Evolutionary conservation across 108 stramenopile genomes (phyloP), one percentile per base, ranked within the genome.

Genomic region (Epipyxis sp.): DNA sequence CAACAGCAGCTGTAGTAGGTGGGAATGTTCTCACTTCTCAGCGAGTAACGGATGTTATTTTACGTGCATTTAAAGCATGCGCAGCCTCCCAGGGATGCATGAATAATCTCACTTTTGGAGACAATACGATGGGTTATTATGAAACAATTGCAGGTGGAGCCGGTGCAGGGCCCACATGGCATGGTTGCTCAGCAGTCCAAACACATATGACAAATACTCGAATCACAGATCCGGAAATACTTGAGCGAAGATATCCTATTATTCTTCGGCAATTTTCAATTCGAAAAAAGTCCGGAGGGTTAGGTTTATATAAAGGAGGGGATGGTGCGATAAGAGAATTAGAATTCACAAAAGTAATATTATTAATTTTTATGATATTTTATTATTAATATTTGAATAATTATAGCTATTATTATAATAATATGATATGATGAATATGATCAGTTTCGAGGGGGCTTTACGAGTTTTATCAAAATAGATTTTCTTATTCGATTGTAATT

Each of bases 121-220:
- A 99, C 85, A 86, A 92, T 0, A 78, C 89, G 27, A 94, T 99
- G 84, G 98, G 98, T 37, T 97, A 97, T 78, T 98, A 98, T 77
- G 97, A 99, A 83, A 99, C 98, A 6, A 98, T 99, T 85, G 96
- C 96, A 6, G 98, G 98, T 10, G 98, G 98, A 29, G 92, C 94
- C 42, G 98, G 97, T 2, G 96, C 97, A 29, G 98, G 97, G 1
- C 97, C 96, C 40, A 91, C 90, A 0, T 98, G 97, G 97, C 83
- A 91, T 39, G 98, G 98, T 0, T 86, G 88, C 30, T 92, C 91
- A 81, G 98, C 97, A 6, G 93, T 97, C 43, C 97, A 99, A 81
- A 97, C 96, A 25, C 97, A 98, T 81, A 96, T 96, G 86, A 99
- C 98, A 77, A 99, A 99, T 90, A 99, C 98, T 0, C 92, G 98